phyloP scores from a whole-genome alignment of 176 grass and related monocot genomes.

The Sorghum bicolor region Sorghum_bicolor_NCBIv3 NC_012876.2:62291501-62292000 shows the following conservation, averaged over 20 bases:
- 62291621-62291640: conserved; percentile 88
- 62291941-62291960: not conserved
- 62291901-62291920: not conserved
- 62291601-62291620: conserved; percentile 88
- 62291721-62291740: not conserved
- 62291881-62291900: not conserved
- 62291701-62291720: not conserved
- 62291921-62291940: not conserved
- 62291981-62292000: not conserved
- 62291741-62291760: not conserved
- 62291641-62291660: conserved; percentile 96
- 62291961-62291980: not conserved
- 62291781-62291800: not conserved
- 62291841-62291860: not conserved
- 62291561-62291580: conserved; percentile 97
- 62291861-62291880: not conserved
- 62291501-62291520: not conserved
- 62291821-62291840: not conserved
- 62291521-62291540: conserved; percentile 37
- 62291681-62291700: conserved; percentile 28
- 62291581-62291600: conserved; percentile 97
- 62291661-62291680: conserved; percentile 99
- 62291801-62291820: not conserved
- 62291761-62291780: not conserved
- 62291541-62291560: conserved; percentile 98